phyloP scores from a whole-genome alignment of 805 yeast species.

The Ascoidea tarda region DNA sequence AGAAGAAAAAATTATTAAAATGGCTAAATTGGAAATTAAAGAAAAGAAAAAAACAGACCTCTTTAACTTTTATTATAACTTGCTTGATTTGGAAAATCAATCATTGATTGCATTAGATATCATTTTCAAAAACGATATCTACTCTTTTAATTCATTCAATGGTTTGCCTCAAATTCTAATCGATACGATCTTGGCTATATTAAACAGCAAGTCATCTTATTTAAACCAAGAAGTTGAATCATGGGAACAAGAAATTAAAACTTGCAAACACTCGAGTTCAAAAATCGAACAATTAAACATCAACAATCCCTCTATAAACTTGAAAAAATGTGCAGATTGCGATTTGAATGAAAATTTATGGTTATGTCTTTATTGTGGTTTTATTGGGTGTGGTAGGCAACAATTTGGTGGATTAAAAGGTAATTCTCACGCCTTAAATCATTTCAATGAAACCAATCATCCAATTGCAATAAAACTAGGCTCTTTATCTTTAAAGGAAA shows the following conservation, averaged over 20 bases:
- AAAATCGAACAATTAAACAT: not conserved
- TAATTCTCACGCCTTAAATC: conserved; percentile 76
- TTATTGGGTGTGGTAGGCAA: conserved; percentile 86
- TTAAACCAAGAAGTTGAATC: conserved; percentile 58
- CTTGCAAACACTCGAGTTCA: conserved; percentile 58
- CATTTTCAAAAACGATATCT: not conserved
- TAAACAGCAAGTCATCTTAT: conserved; percentile 4
- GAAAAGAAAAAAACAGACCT: conserved; percentile 8
- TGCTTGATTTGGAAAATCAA: not conserved
- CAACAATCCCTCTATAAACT: conserved; percentile 13
- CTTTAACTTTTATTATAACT: conserved; percentile 1
- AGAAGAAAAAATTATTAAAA: conserved; percentile 6
- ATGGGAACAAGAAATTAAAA: conserved; percentile 80
- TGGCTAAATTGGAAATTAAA: conserved; percentile 8
- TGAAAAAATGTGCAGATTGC: conserved; percentile 39
- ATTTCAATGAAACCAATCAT: conserved; percentile 41
- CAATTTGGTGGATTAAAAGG: conserved; percentile 96
- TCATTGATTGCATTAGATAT: not conserved
- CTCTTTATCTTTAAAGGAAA: conserved; percentile 53
- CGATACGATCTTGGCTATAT: conserved; percentile 5
- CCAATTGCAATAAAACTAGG: conserved; percentile 86
- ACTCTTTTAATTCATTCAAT: not conserved
- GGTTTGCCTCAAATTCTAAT: conserved; percentile 2
- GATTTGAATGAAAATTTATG: conserved; percentile 68
- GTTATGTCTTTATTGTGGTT: conserved; percentile 87